These are phyloP conservation scores for Cladosporium sp. DNA, from an alignment of 2,329 filamentous ascomycete species.

Conservation along the genomic window DNA sequence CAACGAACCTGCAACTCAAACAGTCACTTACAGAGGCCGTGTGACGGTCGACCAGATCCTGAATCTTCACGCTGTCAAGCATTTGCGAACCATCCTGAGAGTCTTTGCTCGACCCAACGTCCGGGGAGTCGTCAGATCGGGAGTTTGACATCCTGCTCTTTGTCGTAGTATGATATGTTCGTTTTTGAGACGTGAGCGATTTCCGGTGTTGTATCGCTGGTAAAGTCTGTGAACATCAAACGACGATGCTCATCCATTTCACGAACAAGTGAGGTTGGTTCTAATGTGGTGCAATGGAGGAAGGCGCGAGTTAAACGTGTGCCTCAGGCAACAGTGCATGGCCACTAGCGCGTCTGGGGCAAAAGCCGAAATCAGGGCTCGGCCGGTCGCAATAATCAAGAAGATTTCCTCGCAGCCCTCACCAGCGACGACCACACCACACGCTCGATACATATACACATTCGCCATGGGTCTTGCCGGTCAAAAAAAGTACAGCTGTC, in stretches of 20 bases:
- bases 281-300: neutral
- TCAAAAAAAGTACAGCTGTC: conserved; percentile 25
- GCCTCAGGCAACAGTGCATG: neutral
- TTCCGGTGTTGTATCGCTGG: neutral
- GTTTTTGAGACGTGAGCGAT: neutral
- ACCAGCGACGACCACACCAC: neutral
- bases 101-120: neutral
- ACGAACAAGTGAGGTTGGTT: neutral
- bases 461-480: conserved; percentile 28
- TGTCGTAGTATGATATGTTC: neutral
- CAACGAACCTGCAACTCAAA: neutral
- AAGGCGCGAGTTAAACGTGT: neutral
- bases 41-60: neutral
- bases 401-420: neutral
- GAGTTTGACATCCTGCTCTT: neutral
- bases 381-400: neutral
- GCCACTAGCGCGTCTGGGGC: neutral
- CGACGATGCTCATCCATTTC: neutral
- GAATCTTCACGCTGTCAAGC: neutral
- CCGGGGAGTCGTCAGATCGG: neutral
- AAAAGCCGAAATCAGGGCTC: neutral
- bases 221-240: no score
- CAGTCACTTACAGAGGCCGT: neutral
- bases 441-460: neutral
- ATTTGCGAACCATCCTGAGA: conserved; percentile 8